These are phyloP conservation scores for Penicillium sp. DNA, from an alignment of 2,329 filamentous ascomycete species.

Conservation along the genomic window DNA sequence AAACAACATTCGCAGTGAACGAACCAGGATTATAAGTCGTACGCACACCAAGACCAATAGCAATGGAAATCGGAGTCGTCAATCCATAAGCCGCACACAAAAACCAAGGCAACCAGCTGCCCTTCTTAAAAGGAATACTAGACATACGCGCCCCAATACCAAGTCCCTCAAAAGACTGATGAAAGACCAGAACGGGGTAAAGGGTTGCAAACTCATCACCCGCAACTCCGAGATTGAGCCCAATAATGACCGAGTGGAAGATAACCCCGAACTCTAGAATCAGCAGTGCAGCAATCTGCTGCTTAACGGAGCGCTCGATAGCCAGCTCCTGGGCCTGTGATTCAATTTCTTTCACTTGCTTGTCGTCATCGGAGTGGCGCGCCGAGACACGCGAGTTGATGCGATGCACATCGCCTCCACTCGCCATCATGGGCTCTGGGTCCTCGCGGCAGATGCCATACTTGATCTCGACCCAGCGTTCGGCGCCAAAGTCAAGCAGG, in stretches of 20 bases:
- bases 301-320: conserved; percentile 33
- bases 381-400: background rate
- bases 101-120: conserved; percentile 50
- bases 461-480: conserved; percentile 25
- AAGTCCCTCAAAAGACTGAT: conserved; percentile 63
- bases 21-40: conserved; percentile 45
- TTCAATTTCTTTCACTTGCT: conserved; percentile 19
- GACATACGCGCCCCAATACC: conserved; percentile 62
- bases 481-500: conserved; percentile 26
- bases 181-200: conserved; percentile 62
- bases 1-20: conserved; percentile 46
- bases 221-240: conserved; percentile 60
- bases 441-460: conserved; percentile 26
- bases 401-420: conserved; percentile 2
- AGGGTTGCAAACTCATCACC: conserved; percentile 58
- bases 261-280: conserved; percentile 61
- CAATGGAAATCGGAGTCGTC: conserved; percentile 54
- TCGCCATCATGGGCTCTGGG: conserved; percentile 22
- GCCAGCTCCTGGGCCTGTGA: conserved; percentile 8
- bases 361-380: conserved; percentile 9
- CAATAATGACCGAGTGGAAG: conserved; percentile 65
- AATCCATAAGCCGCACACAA: conserved; percentile 52
- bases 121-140: conserved; percentile 52
- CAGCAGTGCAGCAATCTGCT: conserved; percentile 43
- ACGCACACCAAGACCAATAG: conserved; percentile 48